Evolutionary conservation across 2,329 filamentous ascomycete species (phyloP).

Genomic region (Rutstroemia sydowiana): DNA sequence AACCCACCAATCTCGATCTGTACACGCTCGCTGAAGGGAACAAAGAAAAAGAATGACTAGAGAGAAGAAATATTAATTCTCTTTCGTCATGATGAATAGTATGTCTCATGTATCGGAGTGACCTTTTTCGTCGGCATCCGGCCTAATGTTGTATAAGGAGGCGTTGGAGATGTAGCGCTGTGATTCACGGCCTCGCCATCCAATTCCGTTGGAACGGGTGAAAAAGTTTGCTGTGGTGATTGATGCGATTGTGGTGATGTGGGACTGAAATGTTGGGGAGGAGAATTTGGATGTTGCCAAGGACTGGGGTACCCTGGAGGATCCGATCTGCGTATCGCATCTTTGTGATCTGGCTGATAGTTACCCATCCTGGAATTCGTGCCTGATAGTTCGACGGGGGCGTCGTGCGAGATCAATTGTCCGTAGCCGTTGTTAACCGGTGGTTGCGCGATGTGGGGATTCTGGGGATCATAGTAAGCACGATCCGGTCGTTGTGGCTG

Average conservation of each 20-base stretch:
- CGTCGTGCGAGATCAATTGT: not conserved
- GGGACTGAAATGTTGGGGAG: not conserved
- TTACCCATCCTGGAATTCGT: not conserved
- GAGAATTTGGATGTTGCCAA: conserved; percentile 2
- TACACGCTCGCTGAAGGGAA: not conserved
- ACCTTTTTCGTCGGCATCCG: conserved; percentile 11
- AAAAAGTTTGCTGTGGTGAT: not conserved
- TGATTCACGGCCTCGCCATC: not conserved
- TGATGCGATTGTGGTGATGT: conserved; percentile 13
- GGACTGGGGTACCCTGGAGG: not conserved
- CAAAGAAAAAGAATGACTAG: not conserved
- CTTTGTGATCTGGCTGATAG: not conserved
- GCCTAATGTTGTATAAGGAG: conserved; percentile 16
- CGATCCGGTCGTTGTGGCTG: conserved; percentile 11
- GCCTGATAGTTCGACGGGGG: conserved; percentile 1
- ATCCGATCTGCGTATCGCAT: not conserved
- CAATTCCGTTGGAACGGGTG: not conserved
- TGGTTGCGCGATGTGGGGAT: conserved; percentile 7
- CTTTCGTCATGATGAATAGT: conserved; percentile 19
- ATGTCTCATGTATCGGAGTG: conserved; percentile 16
- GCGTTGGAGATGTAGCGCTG: conserved; percentile 12
- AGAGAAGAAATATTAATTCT: not conserved
- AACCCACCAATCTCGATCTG: not conserved
- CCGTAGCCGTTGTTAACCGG: not conserved
- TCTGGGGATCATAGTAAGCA: conserved; percentile 10